phyloP scores from a whole-genome alignment of 1,284 basidiomycete species.

The Fistulinella cinereoalba region DNA sequence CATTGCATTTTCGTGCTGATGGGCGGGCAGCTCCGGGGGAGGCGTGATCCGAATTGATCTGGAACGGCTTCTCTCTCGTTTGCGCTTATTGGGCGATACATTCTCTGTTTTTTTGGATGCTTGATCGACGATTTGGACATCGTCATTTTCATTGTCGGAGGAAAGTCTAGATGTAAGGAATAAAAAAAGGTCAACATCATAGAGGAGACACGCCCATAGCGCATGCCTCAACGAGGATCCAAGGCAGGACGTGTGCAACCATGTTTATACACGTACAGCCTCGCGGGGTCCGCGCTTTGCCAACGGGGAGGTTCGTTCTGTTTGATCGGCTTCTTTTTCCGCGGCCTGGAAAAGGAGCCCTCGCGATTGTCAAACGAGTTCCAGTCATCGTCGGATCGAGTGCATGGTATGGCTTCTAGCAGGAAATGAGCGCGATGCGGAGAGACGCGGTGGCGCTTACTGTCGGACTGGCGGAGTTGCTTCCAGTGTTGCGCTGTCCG shows the following conservation, averaged over 20 bases:
- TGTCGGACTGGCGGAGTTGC: slow-evolving; percentile 49
- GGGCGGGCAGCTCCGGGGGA: slow-evolving; percentile 55
- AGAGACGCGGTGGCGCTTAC: slow-evolving; percentile 34
- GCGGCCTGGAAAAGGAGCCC: slow-evolving; percentile 32
- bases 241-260: neutral
- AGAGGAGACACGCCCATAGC: neutral
- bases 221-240: neutral
- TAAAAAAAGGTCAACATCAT: neutral
- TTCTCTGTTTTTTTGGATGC: slow-evolving; percentile 20
- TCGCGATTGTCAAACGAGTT: slow-evolving; percentile 26
- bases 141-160: slow-evolving; percentile 51
- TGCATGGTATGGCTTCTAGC: slow-evolving; percentile 24
- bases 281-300: slow-evolving; percentile 31
- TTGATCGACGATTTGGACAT: slow-evolving; percentile 38
- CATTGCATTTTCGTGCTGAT: slow-evolving; percentile 51
- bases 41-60: slow-evolving; percentile 72
- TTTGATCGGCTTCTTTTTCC: slow-evolving; percentile 37
- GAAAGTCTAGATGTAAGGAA: slow-evolving; percentile 25
- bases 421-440: slow-evolving; percentile 11
- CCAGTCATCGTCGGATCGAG: slow-evolving; percentile 14
- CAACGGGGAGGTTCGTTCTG: slow-evolving; percentile 36
- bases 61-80: slow-evolving; percentile 56
- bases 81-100: slow-evolving; percentile 34
- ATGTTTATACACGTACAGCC: slow-evolving; percentile 25
- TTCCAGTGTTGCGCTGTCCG: slow-evolving; percentile 56